Conservation (phyloP, 1,139 yeast species). For the Yamadazyma blattariae region DNA sequence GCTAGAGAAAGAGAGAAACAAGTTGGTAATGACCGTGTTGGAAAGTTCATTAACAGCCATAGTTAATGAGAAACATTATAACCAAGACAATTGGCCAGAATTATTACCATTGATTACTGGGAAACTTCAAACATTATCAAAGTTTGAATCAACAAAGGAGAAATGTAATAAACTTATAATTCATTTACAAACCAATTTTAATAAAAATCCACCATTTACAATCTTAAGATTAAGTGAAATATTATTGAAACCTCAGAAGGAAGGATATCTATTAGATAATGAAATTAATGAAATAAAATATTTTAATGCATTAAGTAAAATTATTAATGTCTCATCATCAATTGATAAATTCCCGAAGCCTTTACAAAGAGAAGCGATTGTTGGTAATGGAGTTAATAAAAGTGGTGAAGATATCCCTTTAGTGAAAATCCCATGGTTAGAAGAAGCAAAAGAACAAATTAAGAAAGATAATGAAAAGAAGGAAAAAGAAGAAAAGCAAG, state of each 20-base stretch:
- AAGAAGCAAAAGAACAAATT: conserved; percentile 6
- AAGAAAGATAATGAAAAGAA: conserved; percentile 1
- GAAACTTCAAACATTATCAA: background rate
- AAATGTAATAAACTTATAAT: conserved; percentile 9
- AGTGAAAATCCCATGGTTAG: conserved; percentile 47
- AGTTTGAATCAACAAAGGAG: background rate
- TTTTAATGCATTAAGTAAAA: conserved; percentile 27
- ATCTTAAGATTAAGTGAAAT: conserved; percentile 55
- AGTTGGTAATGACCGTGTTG: too few species aligned
- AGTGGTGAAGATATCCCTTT: conserved; percentile 18
- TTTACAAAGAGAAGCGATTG: conserved; percentile 1
- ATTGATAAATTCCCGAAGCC: conserved; percentile 24
- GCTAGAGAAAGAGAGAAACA: too few species aligned
- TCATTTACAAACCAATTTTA: conserved; percentile 25
- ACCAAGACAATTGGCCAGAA: conserved; percentile 1
- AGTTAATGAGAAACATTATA: conserved; percentile 11
- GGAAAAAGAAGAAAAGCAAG: conserved; percentile 1
- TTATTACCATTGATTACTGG: conserved; percentile 1
- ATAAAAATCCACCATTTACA: conserved; percentile 55
- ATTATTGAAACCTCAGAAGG: conserved; percentile 32
- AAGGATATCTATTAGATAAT: conserved; percentile 29
- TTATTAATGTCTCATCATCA: conserved; percentile 27
- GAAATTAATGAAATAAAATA: conserved; percentile 27
- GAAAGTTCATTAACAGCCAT: too few species aligned
- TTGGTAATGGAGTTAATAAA: background rate